phyloP scores from a whole-genome alignment of 2,329 filamentous ascomycete genomes.

The Colletotrichum chlorophyti region DNA sequence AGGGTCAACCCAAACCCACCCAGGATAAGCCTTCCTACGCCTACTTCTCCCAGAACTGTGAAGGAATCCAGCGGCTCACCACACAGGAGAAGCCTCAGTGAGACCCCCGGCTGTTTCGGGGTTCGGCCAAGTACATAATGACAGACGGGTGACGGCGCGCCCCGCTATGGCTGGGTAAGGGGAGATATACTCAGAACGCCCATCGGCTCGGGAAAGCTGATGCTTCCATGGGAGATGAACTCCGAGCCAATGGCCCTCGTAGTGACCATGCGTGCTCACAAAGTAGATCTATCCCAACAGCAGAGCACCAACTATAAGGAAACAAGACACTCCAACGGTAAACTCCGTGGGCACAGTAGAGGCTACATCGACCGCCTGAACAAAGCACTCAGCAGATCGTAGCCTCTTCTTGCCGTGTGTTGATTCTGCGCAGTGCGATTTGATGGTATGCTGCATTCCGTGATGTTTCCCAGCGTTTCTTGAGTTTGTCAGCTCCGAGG shows the following conservation, averaged over 20 bases:
- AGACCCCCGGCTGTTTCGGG: no score
- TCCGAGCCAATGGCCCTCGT: conserved; percentile 69
- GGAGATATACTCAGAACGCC: no score
- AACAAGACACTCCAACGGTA: conserved; percentile 27
- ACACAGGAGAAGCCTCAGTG: no score
- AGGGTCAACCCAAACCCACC: no score
- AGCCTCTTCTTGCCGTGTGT: conserved; percentile 70
- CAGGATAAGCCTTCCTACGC: no score
- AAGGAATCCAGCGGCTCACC: no score
- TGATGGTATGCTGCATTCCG: conserved; percentile 63
- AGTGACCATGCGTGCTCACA: conserved; percentile 67
- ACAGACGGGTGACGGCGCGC: conserved; percentile 63
- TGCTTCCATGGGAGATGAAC: conserved; percentile 57
- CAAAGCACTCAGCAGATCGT: conserved; percentile 70
- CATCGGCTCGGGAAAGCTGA: no score
- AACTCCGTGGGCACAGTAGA: no score
- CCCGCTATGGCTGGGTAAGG: conserved; percentile 57
- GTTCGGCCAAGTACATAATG: conserved; percentile 63
- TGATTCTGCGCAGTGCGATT: conserved; percentile 69
- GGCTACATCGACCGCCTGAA: conserved; percentile 65
- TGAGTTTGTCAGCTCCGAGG: conserved; percentile 65
- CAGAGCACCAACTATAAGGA: neutral
- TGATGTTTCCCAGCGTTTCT: conserved; percentile 68
- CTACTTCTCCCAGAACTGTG: no score
- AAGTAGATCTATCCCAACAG: conserved; percentile 54